Base-by-base conservation (phyloP, 2,329 filamentous ascomycete species). In the Fusarium drepaniforme region DNA sequence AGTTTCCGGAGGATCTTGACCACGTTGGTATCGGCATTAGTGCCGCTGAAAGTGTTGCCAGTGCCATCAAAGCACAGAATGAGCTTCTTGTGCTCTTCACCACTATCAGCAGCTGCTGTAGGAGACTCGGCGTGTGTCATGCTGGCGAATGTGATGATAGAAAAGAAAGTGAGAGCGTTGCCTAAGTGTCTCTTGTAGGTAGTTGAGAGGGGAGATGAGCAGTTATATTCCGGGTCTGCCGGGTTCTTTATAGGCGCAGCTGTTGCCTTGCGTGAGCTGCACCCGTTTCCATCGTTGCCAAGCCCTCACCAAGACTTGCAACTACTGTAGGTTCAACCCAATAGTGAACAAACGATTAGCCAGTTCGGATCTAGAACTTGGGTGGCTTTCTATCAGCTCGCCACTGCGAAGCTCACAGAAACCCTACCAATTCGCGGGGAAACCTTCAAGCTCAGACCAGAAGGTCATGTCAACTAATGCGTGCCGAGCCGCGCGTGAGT, bases 11-110 rank as follows among this genome's bases (percentile, higher is more conserved):
- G 81, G 11, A 90, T 80, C 75, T 89, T 89, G 60, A 89, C 85
- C 3, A 90, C 86, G 64, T 90, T 90, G 15, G 87, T 89, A 75
- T 90, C 88, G 5, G 84, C 81, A 66, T 86, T 84, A 51, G 84
- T 83, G 8, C 86, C 85, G 13, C 78, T 85, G 71, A 86, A 87
- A 0, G 81, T 82, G 70, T 86, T 87, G 6, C 86, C 86, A 2
- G 86, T 88, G 38, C 86, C 86, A 67, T 88, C 86, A 60, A 88
- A 88, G 75, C 85, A 88, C 11, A 88, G 80, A 9, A 88, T 78
- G 15, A 88, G 82, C 72, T 86, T 86, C 75, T 81, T 84, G 1
- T 42, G 12, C 16, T 21, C 57, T 3, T 40, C 23, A 6, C 6
- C 35, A 28, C 3, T 42, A 16, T 9, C 23, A 38, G 37, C 23